These are phyloP conservation scores for Leccinum disarticulatum DNA, from an alignment of 768 basidiomycete genomes.

Conservation along the genomic window DNA sequence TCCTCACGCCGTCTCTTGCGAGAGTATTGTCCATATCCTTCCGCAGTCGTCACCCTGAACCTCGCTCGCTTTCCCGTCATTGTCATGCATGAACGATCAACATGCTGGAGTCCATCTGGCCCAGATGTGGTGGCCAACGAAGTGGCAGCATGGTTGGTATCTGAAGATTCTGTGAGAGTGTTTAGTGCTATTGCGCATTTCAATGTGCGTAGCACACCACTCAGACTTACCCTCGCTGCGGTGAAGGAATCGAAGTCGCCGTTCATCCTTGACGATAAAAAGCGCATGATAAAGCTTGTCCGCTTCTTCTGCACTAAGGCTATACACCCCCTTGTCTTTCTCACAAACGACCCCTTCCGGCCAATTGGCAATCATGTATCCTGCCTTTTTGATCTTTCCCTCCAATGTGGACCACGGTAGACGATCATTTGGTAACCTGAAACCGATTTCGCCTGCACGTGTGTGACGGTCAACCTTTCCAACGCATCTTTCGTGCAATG, in stretches of 20 bases:
- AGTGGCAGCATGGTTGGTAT: no score
- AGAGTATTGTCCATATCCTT: no score
- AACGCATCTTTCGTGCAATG: not conserved
- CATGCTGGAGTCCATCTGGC: no score
- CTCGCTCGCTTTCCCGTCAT: no score
- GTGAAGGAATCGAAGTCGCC: not conserved
- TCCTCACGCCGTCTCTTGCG: no score
- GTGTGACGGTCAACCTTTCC: not conserved
- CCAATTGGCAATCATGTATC: not conserved
- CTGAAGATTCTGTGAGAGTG: no score
- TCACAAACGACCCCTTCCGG: not conserved
- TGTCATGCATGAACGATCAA: no score
- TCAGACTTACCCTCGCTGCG: no score
- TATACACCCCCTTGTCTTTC: not conserved
- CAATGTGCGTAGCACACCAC: no score
- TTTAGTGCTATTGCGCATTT: no score
- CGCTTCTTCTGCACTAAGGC: not conserved
- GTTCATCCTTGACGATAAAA: not conserved
- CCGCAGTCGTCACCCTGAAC: no score
- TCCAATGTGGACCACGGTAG: not conserved
- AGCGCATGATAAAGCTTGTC: not conserved
- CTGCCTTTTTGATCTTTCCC: not conserved
- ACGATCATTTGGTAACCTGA: not conserved
- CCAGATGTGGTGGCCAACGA: no score
- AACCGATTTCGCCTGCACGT: not conserved